Evolutionary conservation across 2,329 filamentous ascomycete genomes (phyloP), one percentile per base, ranked within the genome.

Genomic region (Aspergillus brunneoviolaceus): DNA sequence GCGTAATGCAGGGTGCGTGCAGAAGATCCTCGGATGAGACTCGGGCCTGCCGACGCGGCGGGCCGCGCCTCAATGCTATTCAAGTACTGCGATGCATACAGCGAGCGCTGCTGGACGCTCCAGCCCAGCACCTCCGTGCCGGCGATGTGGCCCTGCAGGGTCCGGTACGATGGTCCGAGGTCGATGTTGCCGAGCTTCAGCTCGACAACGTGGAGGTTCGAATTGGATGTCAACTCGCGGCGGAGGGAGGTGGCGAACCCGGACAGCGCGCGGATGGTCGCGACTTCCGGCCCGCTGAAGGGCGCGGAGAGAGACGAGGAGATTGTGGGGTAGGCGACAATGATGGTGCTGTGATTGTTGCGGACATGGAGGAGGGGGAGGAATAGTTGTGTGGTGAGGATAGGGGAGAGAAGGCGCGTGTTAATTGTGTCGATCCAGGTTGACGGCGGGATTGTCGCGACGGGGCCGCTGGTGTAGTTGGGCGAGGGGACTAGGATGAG

Each of bases 171-270:
- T 88, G 87, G 82, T 6, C 87, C 86, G 68, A 94, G 87, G 76
- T 98, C 94, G 73, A 99, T 92, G 23, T 91, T 93, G 60, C 95
- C 95, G 1, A 98, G 87, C 76, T 94, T 92, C 73, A 99, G 84
- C 72, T 97, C 92, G 1, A 90, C 89, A 21, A 97, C 90, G 45
- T 89, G 85, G 56, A 97, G 72, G 57, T 76, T 75, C 89, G 55
- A 84, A 65, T 57, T 74, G 85, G 39, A 95, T 82, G 4, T 82
- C 47, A 97, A 84, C 79, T 98, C 95, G 57, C 87, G 87, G 14
- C 89, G 84, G 11, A 98, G 82, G 0, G 92, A 90, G 54, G 89
- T 85, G 29, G 91, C 90, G 73, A 96, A 96, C 27, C 91, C 90
- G 12, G 90, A 87, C n/a, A 98, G 84, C 4, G 91, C 94, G 21